Evolutionary conservation across 75 land plant species (phyloP).

Genomic region (Pinus taeda): DNA sequence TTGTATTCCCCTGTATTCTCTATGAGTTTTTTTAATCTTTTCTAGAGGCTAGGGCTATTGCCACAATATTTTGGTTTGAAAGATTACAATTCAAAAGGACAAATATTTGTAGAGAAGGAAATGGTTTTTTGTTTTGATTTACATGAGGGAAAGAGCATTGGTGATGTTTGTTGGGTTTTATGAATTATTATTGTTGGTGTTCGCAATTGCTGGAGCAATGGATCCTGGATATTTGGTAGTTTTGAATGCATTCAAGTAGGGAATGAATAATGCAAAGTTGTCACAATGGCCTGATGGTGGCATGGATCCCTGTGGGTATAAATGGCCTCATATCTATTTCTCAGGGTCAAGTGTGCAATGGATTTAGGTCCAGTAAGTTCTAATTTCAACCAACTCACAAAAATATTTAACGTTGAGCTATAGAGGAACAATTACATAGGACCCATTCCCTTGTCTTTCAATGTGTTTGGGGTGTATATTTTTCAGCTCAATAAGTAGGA

Average conservation of each 20-base stretch:
- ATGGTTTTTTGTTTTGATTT: too few species aligned
- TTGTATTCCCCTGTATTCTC: too few species aligned
- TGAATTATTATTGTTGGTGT: neutral
- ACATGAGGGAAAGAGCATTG: too few species aligned
- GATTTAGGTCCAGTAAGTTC: constrained; percentile 43
- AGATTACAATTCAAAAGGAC: too few species aligned
- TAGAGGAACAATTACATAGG: constrained; percentile 68
- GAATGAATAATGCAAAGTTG: constrained; percentile 54
- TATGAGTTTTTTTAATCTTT: too few species aligned
- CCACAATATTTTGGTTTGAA: too few species aligned
- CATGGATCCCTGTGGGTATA: constrained; percentile 67
- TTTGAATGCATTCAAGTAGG: constrained; percentile 44
- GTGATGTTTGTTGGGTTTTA: too few species aligned
- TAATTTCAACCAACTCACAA: constrained; percentile 55
- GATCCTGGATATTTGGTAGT: constrained; percentile 55
- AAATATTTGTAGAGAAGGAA: too few species aligned
- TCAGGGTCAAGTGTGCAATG: constrained; percentile 33
- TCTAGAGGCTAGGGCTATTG: too few species aligned
- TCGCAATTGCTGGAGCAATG: constrained; percentile 13
- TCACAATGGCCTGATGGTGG: constrained; percentile 53
- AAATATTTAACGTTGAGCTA: constrained; percentile 46
- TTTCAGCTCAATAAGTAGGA: constrained; percentile 71
- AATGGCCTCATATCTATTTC: constrained; percentile 47
- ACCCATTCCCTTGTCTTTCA: constrained; percentile 53
- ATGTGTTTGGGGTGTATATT: constrained; percentile 20